Evolutionary conservation across 352 stramenopile genomes (phyloP).

Genomic region (Pythium brassicae): DNA sequence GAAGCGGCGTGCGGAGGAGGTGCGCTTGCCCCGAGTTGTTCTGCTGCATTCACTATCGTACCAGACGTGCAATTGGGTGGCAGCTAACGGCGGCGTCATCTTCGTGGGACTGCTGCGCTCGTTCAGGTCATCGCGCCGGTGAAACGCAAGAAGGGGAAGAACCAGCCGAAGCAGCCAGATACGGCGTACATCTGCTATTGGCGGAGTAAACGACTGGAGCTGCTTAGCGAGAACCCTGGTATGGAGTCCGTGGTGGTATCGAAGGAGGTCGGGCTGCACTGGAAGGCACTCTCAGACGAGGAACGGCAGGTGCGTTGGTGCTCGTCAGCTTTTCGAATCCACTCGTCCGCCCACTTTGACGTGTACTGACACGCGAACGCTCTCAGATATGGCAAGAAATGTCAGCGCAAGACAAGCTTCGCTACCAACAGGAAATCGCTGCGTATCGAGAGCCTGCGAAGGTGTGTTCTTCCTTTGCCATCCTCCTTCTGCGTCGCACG

Average conservation of each 20-base stretch:
- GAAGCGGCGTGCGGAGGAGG: constrained; percentile 11
- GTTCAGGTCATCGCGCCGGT: constrained; percentile 7
- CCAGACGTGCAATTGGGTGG: not conserved
- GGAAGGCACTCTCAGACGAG: constrained; percentile 32
- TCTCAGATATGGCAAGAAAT: constrained; percentile 41
- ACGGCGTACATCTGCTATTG: constrained; percentile 69
- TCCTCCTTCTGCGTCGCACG: not conserved
- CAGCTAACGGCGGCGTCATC: not conserved
- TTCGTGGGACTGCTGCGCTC: not conserved
- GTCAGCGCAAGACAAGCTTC: constrained; percentile 37
- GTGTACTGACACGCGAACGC: not conserved
- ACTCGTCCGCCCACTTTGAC: not conserved
- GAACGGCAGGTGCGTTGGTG: constrained; percentile 26
- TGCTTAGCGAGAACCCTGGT: constrained; percentile 36
- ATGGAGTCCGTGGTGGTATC: constrained; percentile 40
- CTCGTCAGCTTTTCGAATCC: not conserved
- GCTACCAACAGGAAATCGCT: constrained; percentile 49
- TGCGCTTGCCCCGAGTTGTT: not conserved
- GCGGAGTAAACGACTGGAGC: constrained; percentile 33
- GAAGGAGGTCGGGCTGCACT: constrained; percentile 42
- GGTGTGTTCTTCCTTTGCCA: not conserved
- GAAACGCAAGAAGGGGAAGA: constrained; percentile 33
- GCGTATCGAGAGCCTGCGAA: constrained; percentile 22
- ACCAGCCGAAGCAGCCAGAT: constrained; percentile 46
- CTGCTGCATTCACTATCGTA: no score